phyloP scores from a whole-genome alignment of 305 asterid species.

The Solanum hybrid region DNA sequence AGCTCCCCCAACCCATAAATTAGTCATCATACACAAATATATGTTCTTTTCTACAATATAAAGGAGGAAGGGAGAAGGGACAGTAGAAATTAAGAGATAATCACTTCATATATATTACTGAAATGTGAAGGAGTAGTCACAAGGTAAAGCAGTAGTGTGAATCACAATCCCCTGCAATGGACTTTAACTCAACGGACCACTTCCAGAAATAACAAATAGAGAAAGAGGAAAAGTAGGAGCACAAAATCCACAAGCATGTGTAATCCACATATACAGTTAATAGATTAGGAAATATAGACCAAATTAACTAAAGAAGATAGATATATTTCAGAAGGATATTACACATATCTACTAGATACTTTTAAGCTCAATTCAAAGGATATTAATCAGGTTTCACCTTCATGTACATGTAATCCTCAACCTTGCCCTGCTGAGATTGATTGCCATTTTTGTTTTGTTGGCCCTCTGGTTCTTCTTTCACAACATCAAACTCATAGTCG shows the following conservation, averaged over 20 bases:
- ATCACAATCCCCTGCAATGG: neutral
- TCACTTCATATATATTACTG: neutral
- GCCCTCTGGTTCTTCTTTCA: slow-evolving; percentile 64
- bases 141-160: neutral
- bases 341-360: neutral
- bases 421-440: slow-evolving; percentile 19
- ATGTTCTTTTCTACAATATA: neutral
- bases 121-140: neutral
- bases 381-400: slow-evolving; percentile 35
- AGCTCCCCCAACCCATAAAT: neutral
- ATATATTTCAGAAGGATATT: neutral
- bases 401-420: slow-evolving; percentile 60
- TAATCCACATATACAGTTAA: neutral
- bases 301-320: neutral
- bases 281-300: neutral
- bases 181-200: neutral
- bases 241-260: neutral
- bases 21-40: neutral
- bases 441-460: slow-evolving; percentile 17
- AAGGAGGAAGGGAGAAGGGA: neutral
- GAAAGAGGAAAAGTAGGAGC: neutral
- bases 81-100: neutral
- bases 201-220: neutral
- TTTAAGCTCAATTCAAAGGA: neutral
- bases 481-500: slow-evolving; percentile 65